Evolutionary conservation across 176 grass and related monocot genomes (phyloP), one percentile per base, ranked within the genome.

Genomic region (Microstegium vimineum): DNA sequence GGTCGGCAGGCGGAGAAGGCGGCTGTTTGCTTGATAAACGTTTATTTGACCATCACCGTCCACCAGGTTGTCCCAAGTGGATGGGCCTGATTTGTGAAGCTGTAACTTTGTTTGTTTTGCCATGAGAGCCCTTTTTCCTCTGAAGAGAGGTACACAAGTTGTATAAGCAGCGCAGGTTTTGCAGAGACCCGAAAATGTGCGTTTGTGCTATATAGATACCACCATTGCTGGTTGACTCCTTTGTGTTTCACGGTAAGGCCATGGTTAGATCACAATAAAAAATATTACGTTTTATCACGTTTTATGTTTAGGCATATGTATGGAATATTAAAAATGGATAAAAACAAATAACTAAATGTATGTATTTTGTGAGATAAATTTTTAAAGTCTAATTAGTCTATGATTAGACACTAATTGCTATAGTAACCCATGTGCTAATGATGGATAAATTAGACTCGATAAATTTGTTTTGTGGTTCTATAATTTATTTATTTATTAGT

Each of bases 31-130:
- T 26, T 80, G 20, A 80, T 27, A 33, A 2, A 17, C 22, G 5
- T 37, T 80, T 36, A 43, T 63, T 25, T 79, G 57, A 77, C 61
- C 76, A 64, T 66, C 51, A 54, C 33, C 51, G 38, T 59, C 54
- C 77, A 51, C 20, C 42, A 36, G 30, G 31, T 67, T 80, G 42
- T 56, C 30, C 30, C 31, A 18, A 69, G 14, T 69, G 78, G 64
- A 80, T 69, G 14, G 45, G 11, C 23, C 67, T 80, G 22, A 68
- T 80, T 49, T 80, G 30, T 79, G 42, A 54, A 54, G 32, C 6
- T 69, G 64, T 80, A 80, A 36, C 78, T 79, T 78, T 68, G 10
- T 78, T 49, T 66, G 26, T 25, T 62, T 62, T 62, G 60, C 32
- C 45, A 38, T 69, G 78, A 80, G 62, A 67, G 30, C 6, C 34